phyloP scores from a whole-genome alignment of 768 basidiomycete genomes.

The Amanita subjunquillea region DNA sequence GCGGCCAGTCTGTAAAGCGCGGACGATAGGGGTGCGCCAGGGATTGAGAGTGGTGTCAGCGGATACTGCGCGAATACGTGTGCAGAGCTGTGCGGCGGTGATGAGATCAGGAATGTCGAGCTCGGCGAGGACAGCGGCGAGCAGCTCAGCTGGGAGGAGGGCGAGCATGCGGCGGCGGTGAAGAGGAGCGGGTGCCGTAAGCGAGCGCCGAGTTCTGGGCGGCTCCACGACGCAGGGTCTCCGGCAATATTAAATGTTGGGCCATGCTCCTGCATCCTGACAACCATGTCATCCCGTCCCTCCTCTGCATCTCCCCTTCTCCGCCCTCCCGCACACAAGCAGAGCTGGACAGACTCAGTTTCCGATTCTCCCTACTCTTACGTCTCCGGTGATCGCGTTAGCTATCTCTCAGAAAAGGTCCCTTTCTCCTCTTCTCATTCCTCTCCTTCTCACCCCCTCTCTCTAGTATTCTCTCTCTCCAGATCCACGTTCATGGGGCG shows the following conservation, averaged over 20 bases:
- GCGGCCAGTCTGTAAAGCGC: constrained; percentile 32
- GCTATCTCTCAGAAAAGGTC: constrained; percentile 37
- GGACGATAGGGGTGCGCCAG: constrained; percentile 65
- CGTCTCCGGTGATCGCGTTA: constrained; percentile 28
- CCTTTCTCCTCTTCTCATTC: background rate
- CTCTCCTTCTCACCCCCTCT: background rate
- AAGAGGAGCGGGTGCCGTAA: background rate
- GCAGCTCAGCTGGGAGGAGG: constrained; percentile 57
- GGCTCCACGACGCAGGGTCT: background rate
- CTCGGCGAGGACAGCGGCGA: constrained; percentile 61
- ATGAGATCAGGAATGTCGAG: constrained; percentile 56
- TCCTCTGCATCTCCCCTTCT: constrained; percentile 21
- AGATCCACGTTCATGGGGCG: constrained; percentile 61
- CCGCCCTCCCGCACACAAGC: constrained; percentile 24
- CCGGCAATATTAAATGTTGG: background rate
- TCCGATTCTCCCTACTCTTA: constrained; percentile 30
- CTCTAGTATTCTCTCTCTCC: constrained; percentile 51
- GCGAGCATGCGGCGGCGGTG: background rate
- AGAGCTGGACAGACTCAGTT: constrained; percentile 29
- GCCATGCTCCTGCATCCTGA: background rate
- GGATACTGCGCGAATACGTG: constrained; percentile 42
- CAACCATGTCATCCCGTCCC: constrained; percentile 20
- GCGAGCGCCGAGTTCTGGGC: background rate
- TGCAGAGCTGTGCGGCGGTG: constrained; percentile 48
- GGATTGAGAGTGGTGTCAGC: constrained; percentile 62